These are phyloP conservation scores for Platanus orientalis DNA, from an alignment of 164 flowering plant genomes.

Conservation along the genomic window DNA sequence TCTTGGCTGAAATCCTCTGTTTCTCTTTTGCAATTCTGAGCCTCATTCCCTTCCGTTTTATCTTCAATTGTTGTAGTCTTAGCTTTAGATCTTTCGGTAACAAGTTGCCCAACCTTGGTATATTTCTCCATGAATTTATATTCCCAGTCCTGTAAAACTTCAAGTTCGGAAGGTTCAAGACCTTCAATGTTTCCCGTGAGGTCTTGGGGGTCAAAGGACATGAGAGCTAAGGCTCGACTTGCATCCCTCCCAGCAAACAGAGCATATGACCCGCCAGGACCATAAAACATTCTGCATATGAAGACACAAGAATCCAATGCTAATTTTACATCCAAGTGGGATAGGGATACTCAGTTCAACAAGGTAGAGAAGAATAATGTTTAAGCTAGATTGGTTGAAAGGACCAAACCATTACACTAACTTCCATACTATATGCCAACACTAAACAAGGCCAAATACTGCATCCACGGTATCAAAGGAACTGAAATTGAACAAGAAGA, in stretches of 20 bases:
- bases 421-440: too few species aligned
- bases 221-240: constrained; percentile 62
- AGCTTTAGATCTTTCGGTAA: constrained; percentile 7
- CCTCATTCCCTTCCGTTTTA: not conserved
- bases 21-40: too few species aligned
- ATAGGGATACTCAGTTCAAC: too few species aligned
- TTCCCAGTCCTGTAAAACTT: constrained; percentile 73
- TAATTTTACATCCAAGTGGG: too few species aligned
- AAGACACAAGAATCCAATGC: not conserved
- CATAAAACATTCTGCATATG: constrained; percentile 66
- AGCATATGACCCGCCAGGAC: constrained; percentile 76
- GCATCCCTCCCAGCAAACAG: constrained; percentile 80
- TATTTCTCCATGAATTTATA: constrained; percentile 72
- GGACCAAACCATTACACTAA: too few species aligned
- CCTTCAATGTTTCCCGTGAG: constrained; percentile 60
- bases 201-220: constrained; percentile 69
- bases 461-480: too few species aligned
- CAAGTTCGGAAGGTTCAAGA: constrained; percentile 38
- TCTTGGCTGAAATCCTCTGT: too few species aligned
- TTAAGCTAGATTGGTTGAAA: too few species aligned
- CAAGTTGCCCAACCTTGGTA: constrained; percentile 58
- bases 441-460: too few species aligned
- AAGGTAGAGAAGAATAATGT: too few species aligned
- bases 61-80: constrained; percentile 12
- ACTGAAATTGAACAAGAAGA: too few species aligned